phyloP scores from a whole-genome alignment of 352 stramenopile species.

The Phytophthora foliorum region DNA sequence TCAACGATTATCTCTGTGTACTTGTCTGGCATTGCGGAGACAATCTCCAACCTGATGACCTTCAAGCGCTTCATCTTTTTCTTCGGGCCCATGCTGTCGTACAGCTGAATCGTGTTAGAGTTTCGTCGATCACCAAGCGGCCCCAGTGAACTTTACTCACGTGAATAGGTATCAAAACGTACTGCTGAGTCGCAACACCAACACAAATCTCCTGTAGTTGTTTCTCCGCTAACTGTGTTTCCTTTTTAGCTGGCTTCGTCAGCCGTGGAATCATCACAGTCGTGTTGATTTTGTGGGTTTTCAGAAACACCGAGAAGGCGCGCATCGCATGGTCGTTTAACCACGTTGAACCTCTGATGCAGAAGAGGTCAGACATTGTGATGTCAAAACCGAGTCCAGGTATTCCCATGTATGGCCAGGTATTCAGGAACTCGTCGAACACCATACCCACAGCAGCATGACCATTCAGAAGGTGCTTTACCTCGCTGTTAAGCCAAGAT shows the following conservation, averaged over 20 bases:
- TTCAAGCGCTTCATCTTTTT: conserved; percentile 5
- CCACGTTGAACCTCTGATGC: no score
- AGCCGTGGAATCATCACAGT: conserved; percentile 2
- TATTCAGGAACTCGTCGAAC: conserved; percentile 7
- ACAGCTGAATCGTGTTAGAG: conserved; percentile 2
- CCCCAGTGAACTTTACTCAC: conserved; percentile 5
- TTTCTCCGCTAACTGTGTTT: neutral
- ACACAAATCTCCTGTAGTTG: conserved; percentile 1
- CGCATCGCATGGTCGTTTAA: conserved; percentile 5
- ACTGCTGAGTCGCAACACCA: neutral
- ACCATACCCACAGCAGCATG: neutral
- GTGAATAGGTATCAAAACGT: conserved; percentile 12
- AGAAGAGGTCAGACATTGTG: no score
- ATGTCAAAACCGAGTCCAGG: neutral
- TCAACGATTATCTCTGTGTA: no score
- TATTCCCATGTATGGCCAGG: conserved; percentile 3
- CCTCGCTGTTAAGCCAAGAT: conserved; percentile 10
- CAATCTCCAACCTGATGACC: neutral
- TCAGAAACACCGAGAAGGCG: conserved; percentile 6
- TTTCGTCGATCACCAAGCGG: conserved; percentile 6
- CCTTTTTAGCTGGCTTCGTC: neutral
- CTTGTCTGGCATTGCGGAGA: conserved; percentile 1
- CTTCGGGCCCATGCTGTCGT: conserved; percentile 8
- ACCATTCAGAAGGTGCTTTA: neutral
- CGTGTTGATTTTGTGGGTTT: conserved; percentile 5